phyloP scores from a whole-genome alignment of 2,329 filamentous ascomycete genomes.

The Fusarium palustre region DNA sequence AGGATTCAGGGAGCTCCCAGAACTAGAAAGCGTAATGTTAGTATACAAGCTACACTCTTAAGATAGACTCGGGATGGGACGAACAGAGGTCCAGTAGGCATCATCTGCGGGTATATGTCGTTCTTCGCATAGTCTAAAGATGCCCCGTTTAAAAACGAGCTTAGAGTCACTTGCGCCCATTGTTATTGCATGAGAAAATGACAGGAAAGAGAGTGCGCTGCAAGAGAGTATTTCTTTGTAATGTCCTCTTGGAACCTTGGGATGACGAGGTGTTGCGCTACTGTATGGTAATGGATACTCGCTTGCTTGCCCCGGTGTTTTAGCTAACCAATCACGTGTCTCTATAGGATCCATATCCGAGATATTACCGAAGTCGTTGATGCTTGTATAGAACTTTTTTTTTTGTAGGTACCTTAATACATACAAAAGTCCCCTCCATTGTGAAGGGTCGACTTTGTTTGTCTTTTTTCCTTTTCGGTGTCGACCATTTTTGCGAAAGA shows the following conservation, averaged over 20 bases:
- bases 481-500: slow-evolving; percentile 11
- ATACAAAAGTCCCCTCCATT: not conserved
- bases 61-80: slow-evolving; percentile 51
- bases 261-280: slow-evolving; percentile 33
- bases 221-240: slow-evolving; percentile 26
- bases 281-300: slow-evolving; percentile 10
- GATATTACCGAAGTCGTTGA: slow-evolving; percentile 35
- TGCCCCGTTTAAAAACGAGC: slow-evolving; percentile 97
- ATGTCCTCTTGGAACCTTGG: slow-evolving; percentile 36
- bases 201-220: slow-evolving; percentile 30
- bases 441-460: slow-evolving; percentile 1
- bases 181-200: slow-evolving; percentile 46
- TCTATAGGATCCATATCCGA: slow-evolving; percentile 1
- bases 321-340: slow-evolving; percentile 39
- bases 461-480: slow-evolving; percentile 9
- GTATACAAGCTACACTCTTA: slow-evolving; percentile 19
- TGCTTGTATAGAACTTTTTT: slow-evolving; percentile 31
- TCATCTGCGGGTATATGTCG: slow-evolving; percentile 88
- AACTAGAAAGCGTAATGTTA: slow-evolving; percentile 68
- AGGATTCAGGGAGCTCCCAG: slow-evolving; percentile 95
- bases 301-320: slow-evolving; percentile 5
- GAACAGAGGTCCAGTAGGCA: slow-evolving; percentile 90
- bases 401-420: not conserved
- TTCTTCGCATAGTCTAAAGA: slow-evolving; percentile 95
- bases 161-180: slow-evolving; percentile 99